Evolutionary conservation across 768 basidiomycete species (phyloP).

Genomic region (Lentinus brumalis): DNA sequence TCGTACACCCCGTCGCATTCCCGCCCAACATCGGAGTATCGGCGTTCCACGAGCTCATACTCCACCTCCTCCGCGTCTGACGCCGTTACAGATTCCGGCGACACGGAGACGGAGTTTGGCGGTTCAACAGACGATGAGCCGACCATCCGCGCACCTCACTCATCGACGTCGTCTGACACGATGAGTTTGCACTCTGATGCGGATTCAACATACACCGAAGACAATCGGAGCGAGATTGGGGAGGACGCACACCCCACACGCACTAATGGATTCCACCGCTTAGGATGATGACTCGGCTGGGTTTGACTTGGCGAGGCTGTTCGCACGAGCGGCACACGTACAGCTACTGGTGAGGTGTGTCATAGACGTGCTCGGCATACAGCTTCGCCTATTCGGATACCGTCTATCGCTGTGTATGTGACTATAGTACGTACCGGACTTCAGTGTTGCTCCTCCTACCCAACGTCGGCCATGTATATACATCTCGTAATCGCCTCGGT

Average conservation of each 20-base stretch:
- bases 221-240: slow-evolving; percentile 20
- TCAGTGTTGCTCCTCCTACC: slow-evolving; percentile 14
- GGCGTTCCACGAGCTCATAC: slow-evolving; percentile 20
- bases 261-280: slow-evolving; percentile 11
- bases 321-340: background rate
- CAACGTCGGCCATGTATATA: slow-evolving; percentile 16
- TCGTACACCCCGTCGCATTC: slow-evolving; percentile 22
- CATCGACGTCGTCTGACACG: slow-evolving; percentile 40
- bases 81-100: slow-evolving; percentile 34
- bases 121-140: slow-evolving; percentile 78
- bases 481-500: slow-evolving; percentile 10
- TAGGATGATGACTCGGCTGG: slow-evolving; percentile 11
- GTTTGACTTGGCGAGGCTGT: background rate
- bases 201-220: slow-evolving; percentile 33
- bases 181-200: slow-evolving; percentile 36
- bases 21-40: slow-evolving; percentile 17
- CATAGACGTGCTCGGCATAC: slow-evolving; percentile 14
- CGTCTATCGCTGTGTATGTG: background rate
- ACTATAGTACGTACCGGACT: slow-evolving; percentile 16
- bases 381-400: background rate
- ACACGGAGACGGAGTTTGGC: slow-evolving; percentile 51
- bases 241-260: slow-evolving; percentile 7
- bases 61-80: slow-evolving; percentile 25
- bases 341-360: background rate
- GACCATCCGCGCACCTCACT: slow-evolving; percentile 64